A percentile compares a stretch with the other conserved stretches of the same genome.
Conservation (phyloP, 139 green algal genomes). For the Chlamydomonas incerta region DNA sequence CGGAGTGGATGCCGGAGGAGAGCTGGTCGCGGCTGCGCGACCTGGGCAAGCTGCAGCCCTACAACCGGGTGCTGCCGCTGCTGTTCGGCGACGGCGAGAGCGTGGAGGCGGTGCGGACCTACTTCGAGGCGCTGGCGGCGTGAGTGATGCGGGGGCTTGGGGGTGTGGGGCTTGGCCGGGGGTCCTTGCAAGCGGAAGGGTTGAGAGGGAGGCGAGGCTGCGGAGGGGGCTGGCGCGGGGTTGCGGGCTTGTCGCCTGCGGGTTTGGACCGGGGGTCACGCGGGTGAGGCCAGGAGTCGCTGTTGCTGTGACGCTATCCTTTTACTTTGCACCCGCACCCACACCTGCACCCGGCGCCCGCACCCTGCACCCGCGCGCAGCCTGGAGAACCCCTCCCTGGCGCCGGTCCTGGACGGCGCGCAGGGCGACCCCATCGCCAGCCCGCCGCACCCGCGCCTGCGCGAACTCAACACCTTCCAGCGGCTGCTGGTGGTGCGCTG, state of each 20-base stretch:
- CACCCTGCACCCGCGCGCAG: too few relatives aligned
- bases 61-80: slow-evolving; percentile 54
- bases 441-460: slow-evolving; percentile 8
- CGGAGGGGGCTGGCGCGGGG: neutral
- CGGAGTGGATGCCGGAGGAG: slow-evolving; percentile 49
- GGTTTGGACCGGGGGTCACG: too few relatives aligned
- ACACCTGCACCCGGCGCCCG: too few relatives aligned
- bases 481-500: slow-evolving; percentile 55
- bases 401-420: neutral
- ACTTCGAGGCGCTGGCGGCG: slow-evolving; percentile 28
- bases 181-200: too few relatives aligned
- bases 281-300: too few relatives aligned
- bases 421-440: slow-evolving; percentile 1
- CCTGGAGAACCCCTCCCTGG: neutral
- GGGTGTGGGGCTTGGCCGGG: too few relatives aligned
- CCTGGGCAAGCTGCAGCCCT: slow-evolving; percentile 58
- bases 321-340: too few relatives aligned
- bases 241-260: neutral
- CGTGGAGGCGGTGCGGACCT: slow-evolving; percentile 13
- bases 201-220: too few relatives aligned
- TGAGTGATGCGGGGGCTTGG: too few relatives aligned
- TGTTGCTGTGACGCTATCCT: too few relatives aligned
- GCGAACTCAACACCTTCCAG: slow-evolving; percentile 53
- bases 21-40: slow-evolving; percentile 53
- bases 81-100: slow-evolving; percentile 22